phyloP scores from a whole-genome alignment of 2,329 filamentous ascomycete species.

The Alternaria sp. region DNA sequence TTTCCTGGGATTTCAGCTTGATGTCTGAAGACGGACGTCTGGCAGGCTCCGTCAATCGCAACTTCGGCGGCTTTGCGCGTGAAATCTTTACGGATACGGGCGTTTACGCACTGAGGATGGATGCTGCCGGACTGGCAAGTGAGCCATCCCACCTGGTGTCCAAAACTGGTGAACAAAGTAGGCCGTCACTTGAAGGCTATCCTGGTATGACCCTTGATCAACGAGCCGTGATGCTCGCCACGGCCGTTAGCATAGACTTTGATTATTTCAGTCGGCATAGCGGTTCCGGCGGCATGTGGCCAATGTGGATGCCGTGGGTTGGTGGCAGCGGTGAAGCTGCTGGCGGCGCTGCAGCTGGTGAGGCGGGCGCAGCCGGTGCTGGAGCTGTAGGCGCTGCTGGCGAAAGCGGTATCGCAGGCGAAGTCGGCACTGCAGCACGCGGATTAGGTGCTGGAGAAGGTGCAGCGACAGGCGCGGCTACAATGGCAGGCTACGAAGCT shows the following conservation, averaged over 20 bases:
- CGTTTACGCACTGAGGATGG: conserved; percentile 71
- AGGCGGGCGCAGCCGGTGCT: conserved; percentile 48
- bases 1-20: conserved; percentile 72
- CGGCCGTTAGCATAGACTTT: conserved; percentile 71
- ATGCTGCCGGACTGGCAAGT: conserved; percentile 60
- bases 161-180: conserved; percentile 44
- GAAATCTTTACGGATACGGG: conserved; percentile 74
- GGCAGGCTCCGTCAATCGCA: conserved; percentile 70
- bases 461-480: conserved; percentile 62
- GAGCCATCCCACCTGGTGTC: conserved; percentile 53
- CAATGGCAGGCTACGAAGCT: conserved; percentile 70
- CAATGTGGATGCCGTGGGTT: conserved; percentile 63
- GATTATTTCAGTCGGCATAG: conserved; percentile 73
- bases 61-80: conserved; percentile 69
- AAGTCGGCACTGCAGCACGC: conserved; percentile 58
- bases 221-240: conserved; percentile 71
- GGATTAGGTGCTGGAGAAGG: conserved; percentile 54
- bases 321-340: conserved; percentile 40
- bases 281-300: conserved; percentile 53
- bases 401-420: conserved; percentile 55
- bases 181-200: conserved; percentile 26
- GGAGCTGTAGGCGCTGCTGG: conserved; percentile 54
- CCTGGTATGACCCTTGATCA: conserved; percentile 71
- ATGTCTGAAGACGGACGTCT: conserved; percentile 59
- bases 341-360: conserved; percentile 53